Percentiles rank a stretch among this genome's conserved stretches.
Conservation (phyloP, 1,139 yeast species). For the Zygosaccharomyces sapae region DNA sequence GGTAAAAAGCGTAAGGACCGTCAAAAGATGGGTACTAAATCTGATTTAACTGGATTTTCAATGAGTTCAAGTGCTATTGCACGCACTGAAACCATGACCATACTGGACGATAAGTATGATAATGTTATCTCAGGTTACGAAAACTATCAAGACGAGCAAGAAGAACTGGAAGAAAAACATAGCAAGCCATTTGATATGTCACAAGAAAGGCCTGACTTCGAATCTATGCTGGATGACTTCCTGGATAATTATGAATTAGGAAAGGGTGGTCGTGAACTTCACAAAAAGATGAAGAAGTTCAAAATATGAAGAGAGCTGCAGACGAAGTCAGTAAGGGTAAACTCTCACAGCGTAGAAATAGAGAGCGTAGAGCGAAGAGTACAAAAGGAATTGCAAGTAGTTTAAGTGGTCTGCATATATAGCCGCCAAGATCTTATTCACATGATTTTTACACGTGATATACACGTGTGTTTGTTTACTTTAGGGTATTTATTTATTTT, state of each 20-base stretch:
- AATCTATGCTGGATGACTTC: constrained; percentile 84
- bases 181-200: constrained; percentile 65
- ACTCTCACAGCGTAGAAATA: constrained; percentile 50
- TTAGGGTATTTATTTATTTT: background rate
- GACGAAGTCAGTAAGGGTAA: constrained; percentile 64
- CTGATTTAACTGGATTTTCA: constrained; percentile 85
- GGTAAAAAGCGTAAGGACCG: constrained; percentile 54
- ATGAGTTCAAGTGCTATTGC: constrained; percentile 91
- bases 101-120: constrained; percentile 86
- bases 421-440: background rate
- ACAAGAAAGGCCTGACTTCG: constrained; percentile 75
- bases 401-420: constrained; percentile 30
- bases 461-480: too few species aligned
- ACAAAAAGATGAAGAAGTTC: constrained; percentile 57
- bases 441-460: background rate
- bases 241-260: constrained; percentile 83
- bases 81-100: constrained; percentile 82
- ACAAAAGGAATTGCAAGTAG: constrained; percentile 35
- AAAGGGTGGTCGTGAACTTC: constrained; percentile 73
- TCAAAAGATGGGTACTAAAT: constrained; percentile 79
- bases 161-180: constrained; percentile 52
- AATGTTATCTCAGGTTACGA: constrained; percentile 67
- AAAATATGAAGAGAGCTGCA: constrained; percentile 58
- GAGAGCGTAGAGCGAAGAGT: constrained; percentile 26
- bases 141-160: constrained; percentile 47